Conservation (phyloP, 2,329 filamentous ascomycete genomes). For the Paramyrothecium sp. region DNA sequence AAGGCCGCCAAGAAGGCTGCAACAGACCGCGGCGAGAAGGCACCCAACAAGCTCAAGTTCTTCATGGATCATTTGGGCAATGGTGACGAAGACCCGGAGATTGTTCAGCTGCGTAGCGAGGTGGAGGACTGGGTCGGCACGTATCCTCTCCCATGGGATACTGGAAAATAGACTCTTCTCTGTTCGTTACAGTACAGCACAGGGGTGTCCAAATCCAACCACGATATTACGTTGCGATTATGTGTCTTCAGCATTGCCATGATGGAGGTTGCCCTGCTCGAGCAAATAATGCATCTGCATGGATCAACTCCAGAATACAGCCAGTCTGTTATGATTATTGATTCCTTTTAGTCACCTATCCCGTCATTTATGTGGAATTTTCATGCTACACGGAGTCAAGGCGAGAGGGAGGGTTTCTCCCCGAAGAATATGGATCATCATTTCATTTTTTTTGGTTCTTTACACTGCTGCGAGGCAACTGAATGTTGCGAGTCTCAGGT, state of each 20-base stretch:
- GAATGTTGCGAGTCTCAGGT: no score
- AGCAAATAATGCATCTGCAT: no score
- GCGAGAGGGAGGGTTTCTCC: no score
- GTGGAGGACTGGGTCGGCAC: conserved; percentile 78
- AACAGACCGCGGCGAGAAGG: conserved; percentile 66
- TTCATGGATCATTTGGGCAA: conserved; percentile 68
- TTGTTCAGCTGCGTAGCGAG: conserved; percentile 70
- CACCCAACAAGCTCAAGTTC: conserved; percentile 60
- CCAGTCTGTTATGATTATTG: no score
- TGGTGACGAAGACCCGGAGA: conserved; percentile 67
- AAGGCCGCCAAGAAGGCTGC: conserved; percentile 69
- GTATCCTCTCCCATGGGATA: conserved; percentile 68
- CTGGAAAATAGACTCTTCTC: conserved; percentile 21
- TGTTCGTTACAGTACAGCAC: background rate
- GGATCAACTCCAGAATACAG: no score
- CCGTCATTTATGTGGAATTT: no score
- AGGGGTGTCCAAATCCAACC: background rate
- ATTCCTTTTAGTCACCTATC: no score
- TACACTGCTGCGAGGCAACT: no score
- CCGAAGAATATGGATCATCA: no score
- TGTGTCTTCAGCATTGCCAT: background rate
- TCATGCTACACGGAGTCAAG: no score
- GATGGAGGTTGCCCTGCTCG: no score
- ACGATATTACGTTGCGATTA: background rate
- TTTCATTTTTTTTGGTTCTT: no score